phyloP scores from a whole-genome alignment of 2,329 filamentous ascomycete species.

The Zymoseptoria crescenta region DNA sequence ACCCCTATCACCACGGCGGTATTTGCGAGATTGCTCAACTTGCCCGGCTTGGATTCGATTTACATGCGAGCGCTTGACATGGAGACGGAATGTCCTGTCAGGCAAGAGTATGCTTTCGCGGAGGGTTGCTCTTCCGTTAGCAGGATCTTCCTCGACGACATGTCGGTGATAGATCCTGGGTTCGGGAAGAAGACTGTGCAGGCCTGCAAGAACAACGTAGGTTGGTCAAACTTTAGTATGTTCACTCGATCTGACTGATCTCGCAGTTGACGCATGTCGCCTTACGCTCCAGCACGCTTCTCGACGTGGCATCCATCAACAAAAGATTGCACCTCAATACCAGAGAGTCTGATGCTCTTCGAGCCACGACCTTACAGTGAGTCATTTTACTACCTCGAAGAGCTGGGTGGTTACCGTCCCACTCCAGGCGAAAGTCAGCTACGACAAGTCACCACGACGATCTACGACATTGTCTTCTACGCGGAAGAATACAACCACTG shows the following conservation, averaged over 20 bases:
- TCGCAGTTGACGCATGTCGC: background rate
- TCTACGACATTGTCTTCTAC: background rate
- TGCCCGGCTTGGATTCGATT: background rate
- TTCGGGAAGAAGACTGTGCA: background rate
- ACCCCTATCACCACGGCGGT: background rate
- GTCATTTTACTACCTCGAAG: background rate
- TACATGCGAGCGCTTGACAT: background rate
- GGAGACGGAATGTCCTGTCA: background rate
- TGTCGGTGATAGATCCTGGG: background rate
- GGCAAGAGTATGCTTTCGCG: background rate
- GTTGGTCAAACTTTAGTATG: background rate
- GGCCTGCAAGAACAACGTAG: background rate
- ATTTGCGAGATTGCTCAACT: background rate
- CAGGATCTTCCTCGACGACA: background rate
- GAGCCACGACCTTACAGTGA: background rate
- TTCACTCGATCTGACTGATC: background rate
- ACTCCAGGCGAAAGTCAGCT: background rate
- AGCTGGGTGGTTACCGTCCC: background rate
- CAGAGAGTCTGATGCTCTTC: background rate
- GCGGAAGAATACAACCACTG: background rate
- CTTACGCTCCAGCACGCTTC: background rate
- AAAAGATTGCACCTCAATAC: background rate
- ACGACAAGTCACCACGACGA: background rate
- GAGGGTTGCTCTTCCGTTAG: background rate
- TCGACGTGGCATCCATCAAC: background rate